Evolutionary conservation across 2,329 filamentous ascomycete species (phyloP), one percentile per base, ranked within the genome.

Genomic region (Fonsecaea pedrosoi): DNA sequence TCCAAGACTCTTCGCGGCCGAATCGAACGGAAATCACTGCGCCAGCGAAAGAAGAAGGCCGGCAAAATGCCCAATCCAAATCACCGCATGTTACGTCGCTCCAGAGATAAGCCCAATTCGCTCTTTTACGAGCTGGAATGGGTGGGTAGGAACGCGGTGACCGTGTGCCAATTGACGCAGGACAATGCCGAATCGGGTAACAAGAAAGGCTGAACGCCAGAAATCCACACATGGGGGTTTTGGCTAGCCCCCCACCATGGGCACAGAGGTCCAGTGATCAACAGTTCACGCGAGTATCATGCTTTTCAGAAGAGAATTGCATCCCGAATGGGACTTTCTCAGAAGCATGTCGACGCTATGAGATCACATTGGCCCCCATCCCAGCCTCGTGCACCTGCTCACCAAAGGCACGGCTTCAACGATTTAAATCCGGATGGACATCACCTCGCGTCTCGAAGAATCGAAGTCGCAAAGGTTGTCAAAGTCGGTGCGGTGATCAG

Each of bases 41-140:
- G 62, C 21, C 45, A 34, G 32, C 62, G 54, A 25, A n/a, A 60
- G 25, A 64, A 64, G 37, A 60, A 15, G 42, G 25, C 8, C 42
- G 45, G 62, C 45, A 57, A 37, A 45, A 53, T 42, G 8, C 40
- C 15, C 55, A 64, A 64, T 21, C 32, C 59, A 40, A 53, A 48
- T 48, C 62, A 64, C 55, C 62, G 40, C 42, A 64, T 64, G 62
- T 42, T 64, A 15, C 62, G 62, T 21, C 55, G 62, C 6, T 64
- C 62, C 3, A 60, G 59, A 42, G 40, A 50, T 35, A 59, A 60
- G 34, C 18, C 40, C 35, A 57, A 59, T 21, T 30, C 62, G 42
- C 42, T 64, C 48, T 64, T 64, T 32, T 64, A 64, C 37, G 55
- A 64, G 35, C 38, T 64, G 12, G 62, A 64, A 32, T 64, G 62